phyloP scores from a whole-genome alignment of 2,329 filamentous ascomycete genomes.

The Penicillium sp. region DNA sequence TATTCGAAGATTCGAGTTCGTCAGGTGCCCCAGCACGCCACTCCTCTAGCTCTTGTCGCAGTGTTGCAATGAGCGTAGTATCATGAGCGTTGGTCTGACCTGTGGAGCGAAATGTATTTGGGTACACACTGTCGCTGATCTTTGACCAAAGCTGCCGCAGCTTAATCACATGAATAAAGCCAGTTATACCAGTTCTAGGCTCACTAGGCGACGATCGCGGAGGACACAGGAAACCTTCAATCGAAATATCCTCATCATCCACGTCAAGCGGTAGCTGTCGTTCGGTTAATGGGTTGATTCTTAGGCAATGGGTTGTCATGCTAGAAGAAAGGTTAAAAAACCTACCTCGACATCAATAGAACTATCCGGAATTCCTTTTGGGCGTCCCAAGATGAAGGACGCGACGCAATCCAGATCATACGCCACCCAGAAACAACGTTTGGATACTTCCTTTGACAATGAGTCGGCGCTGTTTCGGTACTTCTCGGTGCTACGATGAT shows the following conservation, averaged over 20 bases:
- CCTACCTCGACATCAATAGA: conserved; percentile 32
- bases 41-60: conserved; percentile 28
- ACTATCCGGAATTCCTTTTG: conserved; percentile 30
- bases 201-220: conserved; percentile 6
- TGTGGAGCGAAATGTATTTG: conserved; percentile 5
- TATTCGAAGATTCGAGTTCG: conserved; percentile 17
- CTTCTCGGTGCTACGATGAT: conserved; percentile 29
- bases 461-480: conserved; percentile 15
- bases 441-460: conserved; percentile 33
- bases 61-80: conserved; percentile 11
- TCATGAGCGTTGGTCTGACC: conserved; percentile 19
- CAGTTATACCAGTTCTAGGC: conserved; percentile 28
- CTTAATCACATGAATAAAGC: conserved; percentile 30
- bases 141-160: conserved; percentile 31
- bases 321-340: too few relatives aligned
- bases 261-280: conserved; percentile 17
- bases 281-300: too few relatives aligned
- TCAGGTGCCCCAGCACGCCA: conserved; percentile 26
- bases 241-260: conserved; percentile 17
- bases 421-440: conserved; percentile 38
- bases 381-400: conserved; percentile 37
- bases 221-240: conserved; percentile 5
- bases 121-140: conserved; percentile 24
- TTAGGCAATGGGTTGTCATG: too few relatives aligned
- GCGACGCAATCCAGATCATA: conserved; percentile 39